Conservation (phyloP, 208 protist species). For the Acanthamoeba quina region DNA sequence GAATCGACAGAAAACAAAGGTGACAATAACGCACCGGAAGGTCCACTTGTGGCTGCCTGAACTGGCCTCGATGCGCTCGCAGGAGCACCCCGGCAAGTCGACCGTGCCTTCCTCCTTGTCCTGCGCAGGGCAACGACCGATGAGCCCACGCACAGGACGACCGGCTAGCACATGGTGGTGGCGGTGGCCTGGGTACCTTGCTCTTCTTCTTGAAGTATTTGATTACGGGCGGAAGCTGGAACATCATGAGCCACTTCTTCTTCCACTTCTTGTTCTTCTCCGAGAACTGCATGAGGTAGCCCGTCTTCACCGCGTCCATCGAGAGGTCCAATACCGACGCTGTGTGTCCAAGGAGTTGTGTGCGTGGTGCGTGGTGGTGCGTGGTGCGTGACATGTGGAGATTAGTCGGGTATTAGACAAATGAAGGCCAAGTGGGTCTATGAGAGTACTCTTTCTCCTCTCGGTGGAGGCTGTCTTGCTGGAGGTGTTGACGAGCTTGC, state of each 20-base stretch:
- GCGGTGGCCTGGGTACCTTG: background rate
- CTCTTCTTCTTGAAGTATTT: conserved; percentile 48
- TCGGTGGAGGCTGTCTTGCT: background rate
- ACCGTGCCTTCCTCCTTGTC: conserved; percentile 34
- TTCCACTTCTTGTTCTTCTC: conserved; percentile 51
- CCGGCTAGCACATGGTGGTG: background rate
- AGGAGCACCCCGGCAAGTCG: conserved; percentile 36
- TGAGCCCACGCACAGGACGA: background rate
- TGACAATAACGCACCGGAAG: background rate
- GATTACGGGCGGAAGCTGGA: conserved; percentile 38
- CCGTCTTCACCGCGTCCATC: background rate
- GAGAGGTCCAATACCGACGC: background rate
- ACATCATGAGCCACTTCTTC: conserved; percentile 25
- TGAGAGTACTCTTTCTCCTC: background rate
- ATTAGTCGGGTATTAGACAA: background rate
- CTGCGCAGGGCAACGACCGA: background rate
- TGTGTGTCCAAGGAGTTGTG: background rate
- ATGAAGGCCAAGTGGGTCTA: background rate
- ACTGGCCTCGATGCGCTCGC: conserved; percentile 16
- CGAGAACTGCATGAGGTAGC: conserved; percentile 35
- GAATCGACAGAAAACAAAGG: background rate
- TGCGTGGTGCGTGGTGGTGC: too few species aligned
- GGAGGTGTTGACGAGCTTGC: background rate
- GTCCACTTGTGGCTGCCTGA: conserved; percentile 45
- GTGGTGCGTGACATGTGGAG: background rate